A percentile compares a stretch with the other conserved stretches of the same genome.
Conservation (phyloP, 768 basidiomycete species). For the Kwoniella mangroviensis region DNA sequence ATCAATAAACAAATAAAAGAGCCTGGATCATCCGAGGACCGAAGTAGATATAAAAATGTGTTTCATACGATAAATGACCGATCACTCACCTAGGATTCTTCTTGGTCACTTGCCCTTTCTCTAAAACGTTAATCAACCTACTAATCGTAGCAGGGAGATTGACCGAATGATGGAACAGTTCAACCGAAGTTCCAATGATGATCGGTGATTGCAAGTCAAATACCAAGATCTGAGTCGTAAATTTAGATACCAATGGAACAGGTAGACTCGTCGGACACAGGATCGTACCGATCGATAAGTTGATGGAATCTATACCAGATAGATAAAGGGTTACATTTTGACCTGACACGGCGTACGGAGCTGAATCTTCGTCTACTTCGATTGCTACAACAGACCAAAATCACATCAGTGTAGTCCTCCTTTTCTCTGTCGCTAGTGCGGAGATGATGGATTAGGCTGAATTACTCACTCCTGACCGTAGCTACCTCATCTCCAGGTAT, state of each 20-base stretch:
- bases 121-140: slow-evolving; percentile 76
- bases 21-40: no score
- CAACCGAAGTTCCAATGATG: slow-evolving; percentile 84
- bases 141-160: slow-evolving; percentile 88
- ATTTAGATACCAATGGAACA: slow-evolving; percentile 75
- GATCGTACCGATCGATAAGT: slow-evolving; percentile 85
- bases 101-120: slow-evolving; percentile 77
- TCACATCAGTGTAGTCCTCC: background rate
- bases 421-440: background rate
- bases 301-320: slow-evolving; percentile 79
- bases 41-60: no score
- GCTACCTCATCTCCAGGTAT: slow-evolving; percentile 91
- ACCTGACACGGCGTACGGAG: slow-evolving; percentile 88
- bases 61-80: background rate
- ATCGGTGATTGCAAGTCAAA: slow-evolving; percentile 93
- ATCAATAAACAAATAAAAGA: no score
- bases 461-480: slow-evolving; percentile 65
- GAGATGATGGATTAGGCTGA: background rate
- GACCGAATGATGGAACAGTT: slow-evolving; percentile 90
- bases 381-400: slow-evolving; percentile 65
- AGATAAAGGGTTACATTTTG: slow-evolving; percentile 85
- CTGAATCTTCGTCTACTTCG: slow-evolving; percentile 75
- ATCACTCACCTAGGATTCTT: slow-evolving; percentile 74
- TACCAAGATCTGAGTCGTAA: slow-evolving; percentile 85
- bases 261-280: slow-evolving; percentile 75